These are phyloP conservation scores for Wallacemonas sp. DNA, from an alignment of 208 protist genomes.

Conservation along the genomic window DNA sequence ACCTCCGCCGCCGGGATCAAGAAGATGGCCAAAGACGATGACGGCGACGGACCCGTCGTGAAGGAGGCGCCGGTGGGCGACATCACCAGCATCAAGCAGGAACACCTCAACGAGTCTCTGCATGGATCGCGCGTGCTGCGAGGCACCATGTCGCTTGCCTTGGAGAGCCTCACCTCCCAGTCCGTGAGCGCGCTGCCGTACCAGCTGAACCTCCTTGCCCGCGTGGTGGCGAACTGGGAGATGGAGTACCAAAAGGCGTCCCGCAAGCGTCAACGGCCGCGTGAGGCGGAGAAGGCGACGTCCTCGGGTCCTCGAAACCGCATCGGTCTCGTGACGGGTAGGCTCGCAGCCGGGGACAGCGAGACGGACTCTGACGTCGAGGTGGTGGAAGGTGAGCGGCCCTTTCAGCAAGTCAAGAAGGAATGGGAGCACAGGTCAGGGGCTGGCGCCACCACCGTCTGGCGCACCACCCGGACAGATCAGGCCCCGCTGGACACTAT, in stretches of 20 bases:
- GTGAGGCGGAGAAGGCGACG: too few relatives aligned
- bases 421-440: too few relatives aligned
- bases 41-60: neutral
- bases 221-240: conserved; percentile 86
- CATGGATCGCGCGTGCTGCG: conserved; percentile 23
- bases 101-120: conserved; percentile 45
- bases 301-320: too few relatives aligned
- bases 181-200: conserved; percentile 43
- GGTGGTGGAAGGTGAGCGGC: conserved; percentile 25
- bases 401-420: conserved; percentile 56
- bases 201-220: conserved; percentile 70
- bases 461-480: neutral
- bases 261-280: conserved; percentile 25
- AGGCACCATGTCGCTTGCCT: neutral
- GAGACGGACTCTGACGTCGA: conserved; percentile 42
- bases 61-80: conserved; percentile 45
- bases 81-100: conserved; percentile 75
- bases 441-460: too few relatives aligned
- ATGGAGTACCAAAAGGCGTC: conserved; percentile 60
- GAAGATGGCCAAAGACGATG: conserved; percentile 9
- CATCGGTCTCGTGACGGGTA: too few relatives aligned
- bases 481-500: conserved; percentile 45
- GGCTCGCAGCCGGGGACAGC: too few relatives aligned
- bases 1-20: conserved; percentile 17
- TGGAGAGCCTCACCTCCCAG: neutral